phyloP scores from a whole-genome alignment of 192 early-diverging fungal species.

The Umbelopsis sp. region DNA sequence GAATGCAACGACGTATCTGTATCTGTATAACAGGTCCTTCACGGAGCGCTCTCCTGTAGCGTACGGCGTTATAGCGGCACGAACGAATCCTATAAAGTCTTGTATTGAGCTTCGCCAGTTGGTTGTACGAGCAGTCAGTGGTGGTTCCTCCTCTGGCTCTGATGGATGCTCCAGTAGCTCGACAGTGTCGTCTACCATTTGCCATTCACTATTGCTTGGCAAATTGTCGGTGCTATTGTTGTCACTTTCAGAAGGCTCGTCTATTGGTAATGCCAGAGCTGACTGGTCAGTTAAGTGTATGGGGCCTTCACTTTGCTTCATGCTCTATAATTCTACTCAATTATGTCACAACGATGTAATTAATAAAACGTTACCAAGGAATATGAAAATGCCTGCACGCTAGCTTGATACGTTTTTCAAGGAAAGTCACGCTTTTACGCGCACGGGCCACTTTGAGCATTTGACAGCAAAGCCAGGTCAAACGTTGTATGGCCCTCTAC shows the following conservation, averaged over 20 bases:
- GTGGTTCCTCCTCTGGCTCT: background rate
- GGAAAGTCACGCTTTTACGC: background rate
- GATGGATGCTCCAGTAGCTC: background rate
- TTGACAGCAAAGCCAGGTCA: background rate
- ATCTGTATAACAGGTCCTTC: slow-evolving; percentile 1
- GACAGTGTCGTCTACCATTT: slow-evolving; percentile 13
- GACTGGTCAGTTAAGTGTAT: slow-evolving; percentile 10
- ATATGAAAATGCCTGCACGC: background rate
- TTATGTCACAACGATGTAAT: background rate
- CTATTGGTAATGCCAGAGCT: background rate
- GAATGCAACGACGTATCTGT: slow-evolving; percentile 25
- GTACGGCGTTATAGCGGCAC: slow-evolving; percentile 5
- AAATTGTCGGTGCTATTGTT: slow-evolving; percentile 1
- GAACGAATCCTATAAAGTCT: background rate
- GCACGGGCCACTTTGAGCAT: slow-evolving; percentile 11
- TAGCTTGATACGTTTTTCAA: background rate
- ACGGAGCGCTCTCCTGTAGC: background rate
- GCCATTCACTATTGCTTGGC: slow-evolving; percentile 7
- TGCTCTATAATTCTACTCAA: background rate
- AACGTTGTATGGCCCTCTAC: too few relatives aligned
- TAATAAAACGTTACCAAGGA: background rate
- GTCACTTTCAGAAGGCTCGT: background rate
- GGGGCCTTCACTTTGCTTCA: slow-evolving; percentile 13
- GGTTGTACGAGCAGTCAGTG: background rate
- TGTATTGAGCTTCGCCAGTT: background rate